Conservation (phyloP, 2,329 filamentous ascomycete species). For the Xylariaceae sp. region DNA sequence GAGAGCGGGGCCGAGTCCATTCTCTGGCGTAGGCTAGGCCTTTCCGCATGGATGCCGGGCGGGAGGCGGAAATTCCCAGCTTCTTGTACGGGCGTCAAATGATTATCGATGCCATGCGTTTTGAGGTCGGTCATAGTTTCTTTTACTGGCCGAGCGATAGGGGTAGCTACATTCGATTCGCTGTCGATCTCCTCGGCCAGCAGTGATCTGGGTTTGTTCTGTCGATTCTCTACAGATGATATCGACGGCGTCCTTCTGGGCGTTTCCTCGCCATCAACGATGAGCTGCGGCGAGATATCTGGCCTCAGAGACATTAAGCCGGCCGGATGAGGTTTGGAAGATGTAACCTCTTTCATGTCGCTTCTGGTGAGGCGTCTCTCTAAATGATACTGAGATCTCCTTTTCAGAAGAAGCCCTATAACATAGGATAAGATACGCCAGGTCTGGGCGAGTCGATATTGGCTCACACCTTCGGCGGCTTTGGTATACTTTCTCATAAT, state of each 20-base stretch:
- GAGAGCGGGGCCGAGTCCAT: conserved; percentile 45
- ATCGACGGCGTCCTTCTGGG: conserved; percentile 20
- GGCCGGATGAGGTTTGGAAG: conserved; percentile 3
- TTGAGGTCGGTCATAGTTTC: conserved; percentile 24
- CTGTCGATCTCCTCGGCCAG: conserved; percentile 52
- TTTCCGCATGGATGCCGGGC: conserved; percentile 34
- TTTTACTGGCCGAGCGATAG: conserved; percentile 45
- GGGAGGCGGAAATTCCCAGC: conserved; percentile 44
- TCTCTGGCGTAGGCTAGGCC: conserved; percentile 32
- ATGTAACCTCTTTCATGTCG: conserved; percentile 10
- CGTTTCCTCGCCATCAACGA: conserved; percentile 14
- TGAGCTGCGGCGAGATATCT: conserved; percentile 12
- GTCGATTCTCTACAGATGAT: conserved; percentile 26
- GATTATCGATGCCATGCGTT: conserved; percentile 27
- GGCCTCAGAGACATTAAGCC: conserved; percentile 11
- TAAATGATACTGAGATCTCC: conserved; percentile 50
- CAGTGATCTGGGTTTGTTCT: conserved; percentile 33
- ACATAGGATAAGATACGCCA: conserved; percentile 55
- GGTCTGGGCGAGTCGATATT: conserved; percentile 55
- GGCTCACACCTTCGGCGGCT: conserved; percentile 47
- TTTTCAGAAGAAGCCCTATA: conserved; percentile 44
- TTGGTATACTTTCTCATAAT: conserved; percentile 51
- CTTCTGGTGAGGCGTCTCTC: conserved; percentile 36
- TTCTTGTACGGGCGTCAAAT: conserved; percentile 41
- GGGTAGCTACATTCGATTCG: conserved; percentile 55